These are phyloP conservation scores for Ilyonectria destructans DNA, from an alignment of 2,329 filamentous ascomycete species.

Conservation along the genomic window DNA sequence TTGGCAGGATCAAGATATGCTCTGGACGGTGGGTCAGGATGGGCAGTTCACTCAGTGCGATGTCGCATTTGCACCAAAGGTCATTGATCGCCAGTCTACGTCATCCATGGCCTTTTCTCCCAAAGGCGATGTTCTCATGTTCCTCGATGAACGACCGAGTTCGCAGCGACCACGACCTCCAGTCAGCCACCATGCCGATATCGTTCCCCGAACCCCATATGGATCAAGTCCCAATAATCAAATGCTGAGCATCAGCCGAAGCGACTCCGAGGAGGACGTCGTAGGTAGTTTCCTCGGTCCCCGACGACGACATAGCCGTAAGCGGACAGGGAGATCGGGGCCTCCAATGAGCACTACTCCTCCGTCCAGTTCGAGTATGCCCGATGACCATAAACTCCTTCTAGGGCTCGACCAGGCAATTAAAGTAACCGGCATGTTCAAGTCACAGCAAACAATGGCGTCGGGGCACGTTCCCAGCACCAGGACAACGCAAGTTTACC, in stretches of 20 bases:
- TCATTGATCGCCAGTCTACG: conserved; percentile 73
- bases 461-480: conserved; percentile 71
- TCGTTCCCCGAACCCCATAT: conserved; percentile 60
- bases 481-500: conserved; percentile 67
- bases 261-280: conserved; percentile 78
- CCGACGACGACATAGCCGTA: conserved; percentile 58
- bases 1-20: conserved; percentile 76
- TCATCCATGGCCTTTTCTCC: conserved; percentile 75
- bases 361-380: conserved; percentile 57
- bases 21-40: conserved; percentile 78
- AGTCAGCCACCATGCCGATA: conserved; percentile 54
- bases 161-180: conserved; percentile 61
- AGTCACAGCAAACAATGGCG: conserved; percentile 75
- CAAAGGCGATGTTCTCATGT: conserved; percentile 72
- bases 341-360: conserved; percentile 70
- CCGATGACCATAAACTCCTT: conserved; percentile 57
- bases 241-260: conserved; percentile 71
- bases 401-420: conserved; percentile 73
- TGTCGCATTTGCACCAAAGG: conserved; percentile 74
- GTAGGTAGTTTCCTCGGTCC: conserved; percentile 73
- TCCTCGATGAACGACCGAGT: conserved; percentile 72
- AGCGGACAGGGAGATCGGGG: conserved; percentile 63
- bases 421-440: conserved; percentile 71
- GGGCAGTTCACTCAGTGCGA: conserved; percentile 77
- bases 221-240: conserved; percentile 66